Evolutionary conservation across 805 yeast genomes (phyloP), one percentile per base, ranked within the genome.

Genomic region (Cyberlindnera veronae): DNA sequence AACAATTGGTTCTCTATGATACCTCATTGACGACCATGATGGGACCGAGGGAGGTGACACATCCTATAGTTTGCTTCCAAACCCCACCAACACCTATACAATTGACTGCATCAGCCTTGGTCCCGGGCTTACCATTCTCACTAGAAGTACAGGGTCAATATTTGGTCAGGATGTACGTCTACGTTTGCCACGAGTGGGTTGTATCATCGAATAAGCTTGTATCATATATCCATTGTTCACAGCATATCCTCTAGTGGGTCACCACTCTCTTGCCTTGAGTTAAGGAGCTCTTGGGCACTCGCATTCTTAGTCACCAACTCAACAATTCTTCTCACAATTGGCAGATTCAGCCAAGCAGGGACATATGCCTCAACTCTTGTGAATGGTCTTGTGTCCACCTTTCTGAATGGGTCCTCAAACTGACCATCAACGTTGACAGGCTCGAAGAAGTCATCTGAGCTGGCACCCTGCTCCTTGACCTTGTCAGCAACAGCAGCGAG

Each of bases 281-380:
- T 51, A 37, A 48, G 51, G 52, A 47, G 58, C 46, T 81, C 85
- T 60, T 79, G 87, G 12, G 73, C 86, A 17, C 84, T 72, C 14
- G 91, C 95, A 58, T 83, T 84, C 64, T 79, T 82, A 11, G 95
- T 86, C 34, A 84, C 91, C 53, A 93, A 71, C 61, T 90, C 96
- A 29, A 90, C 86, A 34, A 93, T 79, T 63, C 93, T 75, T 68
- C 95, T 84, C 27, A 95, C 81, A 29, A 77, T 81, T 32, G 98
- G 98, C 49, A 90, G 77, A 52, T 83, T 85, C 65, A 93, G 70
- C 86, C 95, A 86, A 1, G 95, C 90, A 29, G 99, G 99, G 47
- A 93, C 91, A 58, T 90, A 93, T 14, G 95, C 89, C 67, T 86
- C 88, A 53, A 83, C 81, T 58, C 85, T 69, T 57, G 84, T 72